These are phyloP conservation scores for Fusarium sp. DNA, from an alignment of 2,329 filamentous ascomycete species.

Conservation along the genomic window DNA sequence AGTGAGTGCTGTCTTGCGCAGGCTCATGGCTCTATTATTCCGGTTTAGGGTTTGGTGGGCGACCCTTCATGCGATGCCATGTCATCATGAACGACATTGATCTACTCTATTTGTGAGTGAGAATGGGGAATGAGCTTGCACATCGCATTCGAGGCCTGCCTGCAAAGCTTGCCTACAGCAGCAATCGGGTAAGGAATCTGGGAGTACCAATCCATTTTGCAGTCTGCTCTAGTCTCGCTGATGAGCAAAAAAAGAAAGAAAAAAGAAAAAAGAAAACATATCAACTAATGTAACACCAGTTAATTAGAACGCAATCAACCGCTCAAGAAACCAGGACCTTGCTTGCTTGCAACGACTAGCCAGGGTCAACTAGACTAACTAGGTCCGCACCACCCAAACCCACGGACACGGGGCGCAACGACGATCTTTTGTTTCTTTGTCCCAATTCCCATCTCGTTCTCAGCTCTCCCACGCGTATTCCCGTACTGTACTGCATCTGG, in stretches of 20 bases:
- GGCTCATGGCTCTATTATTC: slow-evolving; percentile 22
- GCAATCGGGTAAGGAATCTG: no score
- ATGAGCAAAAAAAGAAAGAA: slow-evolving; percentile 3
- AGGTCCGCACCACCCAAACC: slow-evolving; percentile 49
- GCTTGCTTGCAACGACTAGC: slow-evolving; percentile 40
- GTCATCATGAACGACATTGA: slow-evolving; percentile 34
- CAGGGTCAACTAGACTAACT: slow-evolving; percentile 36
- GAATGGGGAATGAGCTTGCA: slow-evolving; percentile 3
- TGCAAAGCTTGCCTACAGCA: slow-evolving; percentile 21
- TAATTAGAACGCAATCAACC: slow-evolving; percentile 35
- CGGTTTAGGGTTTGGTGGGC: slow-evolving; percentile 9
- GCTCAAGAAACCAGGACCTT: slow-evolving; percentile 33
- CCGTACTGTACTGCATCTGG: slow-evolving; percentile 19
- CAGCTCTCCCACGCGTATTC: slow-evolving; percentile 22
- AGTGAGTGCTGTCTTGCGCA: slow-evolving; percentile 39
- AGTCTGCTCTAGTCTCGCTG: not conserved
- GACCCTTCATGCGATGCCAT: slow-evolving; percentile 36
- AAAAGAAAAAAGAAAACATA: slow-evolving; percentile 12
- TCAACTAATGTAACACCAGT: slow-evolving; percentile 19
- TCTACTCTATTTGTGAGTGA: slow-evolving; percentile 18
- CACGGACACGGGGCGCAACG: slow-evolving; percentile 47
- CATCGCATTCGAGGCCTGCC: slow-evolving; percentile 30
- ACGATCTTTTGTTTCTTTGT: slow-evolving; percentile 47
- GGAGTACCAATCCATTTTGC: not conserved
- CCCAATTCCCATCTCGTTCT: slow-evolving; percentile 34